Evolutionary conservation across 2,329 filamentous ascomycete species (phyloP), one percentile per base, ranked within the genome.

Genomic region (Fusarium fracticaudum): DNA sequence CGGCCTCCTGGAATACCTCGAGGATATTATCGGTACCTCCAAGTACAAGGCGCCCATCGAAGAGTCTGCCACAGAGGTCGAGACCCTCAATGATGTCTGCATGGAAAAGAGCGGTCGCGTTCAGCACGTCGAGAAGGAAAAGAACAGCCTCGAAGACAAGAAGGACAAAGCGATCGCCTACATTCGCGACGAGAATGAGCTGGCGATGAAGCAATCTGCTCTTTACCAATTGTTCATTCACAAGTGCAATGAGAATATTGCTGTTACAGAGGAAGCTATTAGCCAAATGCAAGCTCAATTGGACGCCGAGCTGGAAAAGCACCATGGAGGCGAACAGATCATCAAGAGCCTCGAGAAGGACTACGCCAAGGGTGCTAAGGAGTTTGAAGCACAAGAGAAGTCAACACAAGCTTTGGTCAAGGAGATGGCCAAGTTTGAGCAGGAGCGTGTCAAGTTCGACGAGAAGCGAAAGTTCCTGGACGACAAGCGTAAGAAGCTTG

Each of bases 11-110:
- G 96, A 99, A 82, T 99, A 99, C 74, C 90, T 99, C 0, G 96
- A 99, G 82, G 96, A 99, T 79, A 99, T 99, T 71, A 98, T 99
- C 77, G 96, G 97, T 72, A 99, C 96, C 0, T 98, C 96, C 11
- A 98, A 98, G 81, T 99, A 99, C 86, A 99, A 99, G 85, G 90
- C 93, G 1, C 96, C 96, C 0, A 99, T 99, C 72, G 96, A 99
- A 77, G 96, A 99, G 84, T 92, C 95, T 2, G 96, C 95, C 1
- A 85, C 92, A 3, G 94, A 98, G 82, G 94, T 98, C 0, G 96
- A 99, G 83, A 91, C 91, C 2, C 88, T 98, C 62, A 99, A 99
- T 80, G 96, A 99, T 78, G 90, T 97, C 6, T 99, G 96, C 80
- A 88, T 94, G 78, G 96, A 99, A 83, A 99, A 99, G 86, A 98